Conservation (phyloP, 192 early-diverging fungal genomes). For the Backusella circina region DNA sequence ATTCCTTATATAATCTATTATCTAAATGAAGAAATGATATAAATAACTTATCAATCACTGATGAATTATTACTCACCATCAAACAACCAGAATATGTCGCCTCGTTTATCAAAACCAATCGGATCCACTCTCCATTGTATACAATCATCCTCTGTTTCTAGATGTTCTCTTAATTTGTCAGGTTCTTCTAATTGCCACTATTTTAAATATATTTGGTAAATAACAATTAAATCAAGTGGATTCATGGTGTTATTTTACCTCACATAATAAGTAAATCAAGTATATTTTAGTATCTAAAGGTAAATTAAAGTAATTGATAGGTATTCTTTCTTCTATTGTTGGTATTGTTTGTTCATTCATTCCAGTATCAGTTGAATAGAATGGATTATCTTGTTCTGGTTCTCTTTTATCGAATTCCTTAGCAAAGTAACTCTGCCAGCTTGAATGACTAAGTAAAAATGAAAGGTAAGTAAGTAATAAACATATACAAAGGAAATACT, state of each 20-base stretch:
- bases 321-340: background rate
- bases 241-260: conserved; percentile 32
- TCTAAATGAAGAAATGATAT: conserved; percentile 40
- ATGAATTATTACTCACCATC: conserved; percentile 50
- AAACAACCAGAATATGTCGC: conserved; percentile 75
- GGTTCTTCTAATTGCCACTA: conserved; percentile 72
- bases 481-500: background rate
- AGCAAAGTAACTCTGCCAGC: conserved; percentile 23
- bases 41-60: background rate
- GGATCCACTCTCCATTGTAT: conserved; percentile 72
- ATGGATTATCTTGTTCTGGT: conserved; percentile 37
- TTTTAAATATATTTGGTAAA: conserved; percentile 12
- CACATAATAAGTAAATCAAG: conserved; percentile 42
- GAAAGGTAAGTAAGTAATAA: background rate
- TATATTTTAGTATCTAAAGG: conserved; percentile 37
- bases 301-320: conserved; percentile 36
- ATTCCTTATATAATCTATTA: conserved; percentile 67
- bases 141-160: conserved; percentile 56
- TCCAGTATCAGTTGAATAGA: background rate
- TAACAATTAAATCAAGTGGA: conserved; percentile 1
- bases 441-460: conserved; percentile 7
- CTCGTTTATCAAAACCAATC: conserved; percentile 63
- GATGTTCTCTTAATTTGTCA: conserved; percentile 54
- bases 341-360: background rate
- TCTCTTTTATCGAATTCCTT: conserved; percentile 28